A percentile compares a stretch with the other conserved stretches of the same genome.
Evolutionary conservation across 768 basidiomycete genomes (phyloP).

Genomic region (Podaxis sp.): DNA sequence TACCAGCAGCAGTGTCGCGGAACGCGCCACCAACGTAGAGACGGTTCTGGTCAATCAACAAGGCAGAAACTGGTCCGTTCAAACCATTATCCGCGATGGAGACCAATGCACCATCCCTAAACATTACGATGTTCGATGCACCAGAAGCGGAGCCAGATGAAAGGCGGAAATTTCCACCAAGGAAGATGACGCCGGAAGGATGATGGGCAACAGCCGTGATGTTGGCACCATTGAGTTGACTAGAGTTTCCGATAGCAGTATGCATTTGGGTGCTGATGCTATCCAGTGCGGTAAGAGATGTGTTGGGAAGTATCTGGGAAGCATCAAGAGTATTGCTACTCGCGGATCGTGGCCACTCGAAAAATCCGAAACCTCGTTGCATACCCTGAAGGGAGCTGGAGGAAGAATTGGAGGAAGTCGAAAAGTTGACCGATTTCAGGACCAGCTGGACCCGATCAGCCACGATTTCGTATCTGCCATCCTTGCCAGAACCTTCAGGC

Average conservation of each 20-base stretch:
- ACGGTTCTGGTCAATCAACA: slow-evolving; percentile 59
- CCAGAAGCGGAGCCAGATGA: slow-evolving; percentile 53
- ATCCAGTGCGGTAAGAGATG: slow-evolving; percentile 69
- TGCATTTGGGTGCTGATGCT: slow-evolving; percentile 59
- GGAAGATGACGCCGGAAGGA: slow-evolving; percentile 60
- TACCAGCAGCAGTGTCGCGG: slow-evolving; percentile 57
- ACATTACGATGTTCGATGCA: slow-evolving; percentile 69
- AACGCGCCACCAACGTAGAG: slow-evolving; percentile 91
- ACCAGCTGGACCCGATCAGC: slow-evolving; percentile 84
- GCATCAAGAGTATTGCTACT: slow-evolving; percentile 46
- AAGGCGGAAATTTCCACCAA: slow-evolving; percentile 77
- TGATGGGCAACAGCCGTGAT: slow-evolving; percentile 64
- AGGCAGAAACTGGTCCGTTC: slow-evolving; percentile 71
- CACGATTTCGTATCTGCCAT: slow-evolving; percentile 75
- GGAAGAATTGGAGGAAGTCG: slow-evolving; percentile 28
- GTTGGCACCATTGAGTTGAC: slow-evolving; percentile 33
- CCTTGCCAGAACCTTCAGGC: slow-evolving; percentile 60
- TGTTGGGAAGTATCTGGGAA: slow-evolving; percentile 60
- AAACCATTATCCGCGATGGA: slow-evolving; percentile 66
- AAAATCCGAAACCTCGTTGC: slow-evolving; percentile 73
- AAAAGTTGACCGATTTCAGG: slow-evolving; percentile 58
- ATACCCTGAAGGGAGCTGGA: slow-evolving; percentile 28
- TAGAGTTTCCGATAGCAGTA: slow-evolving; percentile 51
- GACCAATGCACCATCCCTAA: slow-evolving; percentile 55
- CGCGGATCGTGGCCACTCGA: slow-evolving; percentile 75